Evolutionary conservation across 129 eudicot genomes (phyloP), one percentile per base, ranked within the genome.

Genomic region (Flaveria linearis): DNA sequence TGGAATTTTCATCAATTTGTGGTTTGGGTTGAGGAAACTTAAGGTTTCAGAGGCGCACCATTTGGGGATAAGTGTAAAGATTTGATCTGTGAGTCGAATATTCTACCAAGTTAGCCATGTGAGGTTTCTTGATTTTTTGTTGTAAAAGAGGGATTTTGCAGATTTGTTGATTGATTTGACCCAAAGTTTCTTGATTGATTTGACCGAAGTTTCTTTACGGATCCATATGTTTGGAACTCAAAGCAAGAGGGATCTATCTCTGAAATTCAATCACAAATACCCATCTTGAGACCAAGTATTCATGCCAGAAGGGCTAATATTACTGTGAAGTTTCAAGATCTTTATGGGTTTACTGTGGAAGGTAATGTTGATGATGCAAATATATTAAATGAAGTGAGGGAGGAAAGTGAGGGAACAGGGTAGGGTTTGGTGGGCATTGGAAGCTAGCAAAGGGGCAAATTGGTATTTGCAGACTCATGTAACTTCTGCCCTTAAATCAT

Each of bases 301-400:
- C 97, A 88, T 77, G 73, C 98, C 9, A 88, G 98, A 65, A 87
- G 98, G 85, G 98, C 98, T 11, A 93, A 93, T 28, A 88, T 93
- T 1, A 86, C 87, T 11, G 98, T 93, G 1, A 93, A 93, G 58
- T 93, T 93, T 75, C 97, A 90, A 83, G 98, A 93, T 86, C 86
- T 93, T 69, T 93, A 93, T 83, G 97, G 96, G 53, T 93, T 93
- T 76, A 88, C 92, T 5, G 98, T 93, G 25, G 98, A 93, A 88
- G 98, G 98, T 9, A 90, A 93, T 93, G 98, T 93, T 46, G 98
- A 93, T 84, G 98, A 93, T 85, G 98, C 92, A 2, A 93, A 93
- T 68, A 83, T 88, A 70, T 79, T 93, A 87, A 93, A 93, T 84
- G 98, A 93, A 65, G 98, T 93, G 68, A 85, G 98, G 17, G 98